Evolutionary conservation across 495 filamentous ascomycete species (phyloP), one percentile per base, ranked within the genome.

Genomic region (Trichoderma asperelloides): DNA sequence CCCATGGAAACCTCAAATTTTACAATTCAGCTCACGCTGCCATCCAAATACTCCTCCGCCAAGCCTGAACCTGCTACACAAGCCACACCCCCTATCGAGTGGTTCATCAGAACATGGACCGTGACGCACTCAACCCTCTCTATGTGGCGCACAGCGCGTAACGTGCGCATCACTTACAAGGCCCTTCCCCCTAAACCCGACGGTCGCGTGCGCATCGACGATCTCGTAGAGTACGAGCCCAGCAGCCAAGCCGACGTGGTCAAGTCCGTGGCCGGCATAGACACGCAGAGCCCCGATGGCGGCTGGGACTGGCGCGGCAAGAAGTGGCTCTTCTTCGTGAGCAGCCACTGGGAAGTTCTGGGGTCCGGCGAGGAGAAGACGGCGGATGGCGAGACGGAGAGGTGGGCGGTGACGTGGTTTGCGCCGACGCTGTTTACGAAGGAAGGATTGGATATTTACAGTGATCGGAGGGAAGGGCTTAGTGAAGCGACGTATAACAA

Each of bases 341-440:
- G 76, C 45, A 85, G 81, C 55, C 85, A 88, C 72, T 93, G 91
- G 90, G 89, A 93, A 80, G 76, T 91, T 18, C 72, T 93, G 51
- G 89, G 88, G 5, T 90, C 80, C 79, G 90, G 90, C 0, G 78
- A 86, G 68, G 69, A 73, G 51, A 65, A 62, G 65, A 18, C 69
- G 16, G n/a, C 66, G 49, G 78, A 74, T 27, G 78, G 71, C 51
- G 40, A 73, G 68, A 72, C 69, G 45, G 77, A 83, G 73, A 68
- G 76, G 62, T 93, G 87, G 88, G 81, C 85, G 11, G 88, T 93
- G 4, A 93, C 88, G 3, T 91, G 86, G 78, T 95, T 93, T 73
- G 84, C 84, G 67, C 87, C 87, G 67, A 92, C 87, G 40, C 66
- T 88, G 62, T 93, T 93, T 71, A 91, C 89, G 60, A 87, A 87